Base-by-base conservation (phyloP, 1,139 yeast genomes). In the Blastobotrys elegans region DNA sequence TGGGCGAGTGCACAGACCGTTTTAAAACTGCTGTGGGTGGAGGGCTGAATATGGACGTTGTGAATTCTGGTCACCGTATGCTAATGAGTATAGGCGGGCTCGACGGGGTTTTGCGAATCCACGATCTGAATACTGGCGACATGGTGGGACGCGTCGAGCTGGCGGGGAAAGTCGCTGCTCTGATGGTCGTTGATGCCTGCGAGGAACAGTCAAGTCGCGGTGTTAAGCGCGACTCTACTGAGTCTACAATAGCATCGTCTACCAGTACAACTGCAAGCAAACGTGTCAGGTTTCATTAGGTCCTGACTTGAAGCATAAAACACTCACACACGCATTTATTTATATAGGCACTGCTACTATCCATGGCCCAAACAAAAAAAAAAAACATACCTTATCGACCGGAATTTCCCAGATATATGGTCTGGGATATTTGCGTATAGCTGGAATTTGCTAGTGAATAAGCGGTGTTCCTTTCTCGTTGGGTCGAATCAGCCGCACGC, bases 21-120 rank as follows among this genome's bases (percentile, higher is more conserved):
- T 53, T 47, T 44, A 44, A 44, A 26, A 61, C 63, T 21, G 49
- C 56, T 7, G 51, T 62, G 2, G 65, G 65, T 2, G 53, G 60
- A 1, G 32, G 47, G 4, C 31, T 40, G 21, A 32, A 41, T 20
- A 27, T 41, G 22, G 43, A 37, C 29, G 34, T 41, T 3, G 51
- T 53, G 3, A 31, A 53, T 39, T 34, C 40, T 39, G 42, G 50
- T 22, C 42, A 44, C 37, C 26, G 50, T 20, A 40, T 32, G 46
- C 22, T 62, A 11, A 50, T 79, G 11, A 68, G 72, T 1, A 74
- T 84, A 39, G 95, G 94, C 41, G 94, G 95, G 0, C 70, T 86
- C 34, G 96, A 87, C 62, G 75, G 90, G 60, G 84, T 84, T 59
- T 71, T 84, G 42, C 73, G 95, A 50, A 84, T 84, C 6, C 87